Conservation (phyloP, 352 stramenopile species). For the Globisporangium acanthophoron region DNA sequence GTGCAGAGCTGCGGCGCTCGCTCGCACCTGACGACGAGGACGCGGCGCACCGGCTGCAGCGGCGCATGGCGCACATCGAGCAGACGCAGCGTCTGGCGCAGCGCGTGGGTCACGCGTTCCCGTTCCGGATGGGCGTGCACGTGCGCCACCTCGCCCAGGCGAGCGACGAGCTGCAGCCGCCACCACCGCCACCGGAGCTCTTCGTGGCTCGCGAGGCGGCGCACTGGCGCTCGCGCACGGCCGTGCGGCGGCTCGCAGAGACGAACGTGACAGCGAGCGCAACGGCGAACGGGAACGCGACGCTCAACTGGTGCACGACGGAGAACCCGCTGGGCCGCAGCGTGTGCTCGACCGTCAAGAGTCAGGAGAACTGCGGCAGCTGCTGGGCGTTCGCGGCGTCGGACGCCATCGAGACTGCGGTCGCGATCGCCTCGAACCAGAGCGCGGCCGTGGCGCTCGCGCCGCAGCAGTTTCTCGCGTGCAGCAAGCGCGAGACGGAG, state of each 20-base stretch:
- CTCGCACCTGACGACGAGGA: conserved; percentile 28
- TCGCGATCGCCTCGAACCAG: conserved; percentile 58
- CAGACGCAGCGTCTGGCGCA: conserved; percentile 49
- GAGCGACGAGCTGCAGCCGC: conserved; percentile 29
- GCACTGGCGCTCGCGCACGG: conserved; percentile 9
- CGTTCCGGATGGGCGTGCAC: conserved; percentile 66
- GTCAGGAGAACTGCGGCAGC: conserved; percentile 72
- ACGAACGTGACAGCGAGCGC: too few species aligned
- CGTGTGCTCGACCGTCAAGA: conserved; percentile 73
- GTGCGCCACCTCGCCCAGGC: conserved; percentile 45
- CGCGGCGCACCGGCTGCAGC: conserved; percentile 44
- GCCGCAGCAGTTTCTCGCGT: conserved; percentile 70
- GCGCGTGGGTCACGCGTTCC: conserved; percentile 49
- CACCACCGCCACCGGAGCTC: too few species aligned
- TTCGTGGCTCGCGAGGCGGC: conserved; percentile 15
- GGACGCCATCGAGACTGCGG: conserved; percentile 74
- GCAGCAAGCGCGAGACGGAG: conserved; percentile 55
- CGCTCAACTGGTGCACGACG: conserved; percentile 66
- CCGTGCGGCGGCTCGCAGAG: too few species aligned
- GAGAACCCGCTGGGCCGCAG: conserved; percentile 55
- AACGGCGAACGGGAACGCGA: conserved; percentile 3
- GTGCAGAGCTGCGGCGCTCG: conserved; percentile 33
- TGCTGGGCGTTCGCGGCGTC: conserved; percentile 77
- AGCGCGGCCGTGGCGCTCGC: conserved; percentile 55
- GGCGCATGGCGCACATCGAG: conserved; percentile 75